A percentile compares a stretch with the other conserved stretches of the same genome.
These are phyloP conservation scores for Eucalyptus caleyi DNA, from an alignment of 345 rosid genomes.

Conservation along the genomic window DNA sequence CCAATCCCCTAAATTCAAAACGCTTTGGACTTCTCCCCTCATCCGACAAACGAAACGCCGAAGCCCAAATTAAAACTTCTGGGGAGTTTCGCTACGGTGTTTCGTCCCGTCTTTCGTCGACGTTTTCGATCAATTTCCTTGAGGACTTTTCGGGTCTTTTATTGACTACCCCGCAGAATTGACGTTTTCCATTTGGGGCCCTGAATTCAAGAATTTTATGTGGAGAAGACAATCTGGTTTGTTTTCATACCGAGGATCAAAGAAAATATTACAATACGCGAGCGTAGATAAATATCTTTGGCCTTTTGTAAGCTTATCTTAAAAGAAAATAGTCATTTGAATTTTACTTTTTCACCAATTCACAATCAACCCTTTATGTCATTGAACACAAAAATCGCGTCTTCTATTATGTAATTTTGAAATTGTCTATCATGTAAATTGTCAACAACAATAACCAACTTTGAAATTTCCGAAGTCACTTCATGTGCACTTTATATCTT, in stretches of 20 bases:
- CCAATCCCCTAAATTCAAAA: neutral
- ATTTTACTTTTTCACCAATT: neutral
- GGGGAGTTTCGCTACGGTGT: neutral
- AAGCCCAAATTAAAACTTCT: neutral
- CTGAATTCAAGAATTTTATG: neutral
- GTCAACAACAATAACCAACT: neutral
- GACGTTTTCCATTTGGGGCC: neutral
- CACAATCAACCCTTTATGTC: neutral
- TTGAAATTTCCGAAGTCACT: neutral
- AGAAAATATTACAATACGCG: neutral
- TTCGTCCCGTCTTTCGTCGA: neutral
- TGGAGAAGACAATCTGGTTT: neutral
- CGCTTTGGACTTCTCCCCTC: neutral
- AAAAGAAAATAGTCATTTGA: neutral
- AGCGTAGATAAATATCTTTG: neutral
- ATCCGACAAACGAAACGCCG: neutral
- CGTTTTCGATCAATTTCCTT: neutral
- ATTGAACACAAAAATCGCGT: fast-evolving
- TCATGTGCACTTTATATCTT: neutral
- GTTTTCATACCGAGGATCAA: neutral
- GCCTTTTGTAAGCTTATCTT: neutral
- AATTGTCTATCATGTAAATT: fast-evolving
- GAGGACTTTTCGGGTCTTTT: neutral
- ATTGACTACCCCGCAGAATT: neutral
- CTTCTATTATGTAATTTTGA: fast-evolving